Base-by-base conservation (phyloP, 2,329 filamentous ascomycete genomes). In the Diaporthe nobilis region DNA sequence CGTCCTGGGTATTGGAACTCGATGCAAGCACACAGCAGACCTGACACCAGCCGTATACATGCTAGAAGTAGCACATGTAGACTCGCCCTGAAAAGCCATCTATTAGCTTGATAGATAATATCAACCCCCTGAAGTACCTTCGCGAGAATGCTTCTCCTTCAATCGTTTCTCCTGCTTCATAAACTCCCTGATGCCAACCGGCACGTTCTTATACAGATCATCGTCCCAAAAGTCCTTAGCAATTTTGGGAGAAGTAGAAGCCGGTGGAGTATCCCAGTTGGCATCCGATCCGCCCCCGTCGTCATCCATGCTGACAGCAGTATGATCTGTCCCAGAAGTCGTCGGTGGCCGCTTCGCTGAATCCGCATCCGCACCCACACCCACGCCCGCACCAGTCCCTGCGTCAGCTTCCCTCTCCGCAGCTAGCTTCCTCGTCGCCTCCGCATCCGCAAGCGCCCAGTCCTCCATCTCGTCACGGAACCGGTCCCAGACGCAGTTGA, bases 101-200 rank as follows among this genome's bases (percentile, higher is more conserved):
- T 60, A 75, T 73, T 67, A 53, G 55, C 42, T 10, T 71, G 37
- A 42, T 34, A 13, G 22, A 37, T 37, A 55, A 37, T 39, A 49
- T 81, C 81, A 88, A n/a, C 84, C 85, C 1, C 87, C 86, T n/a
- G 82, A 71, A 2, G 85, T 87, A n/a, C 88, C 87, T 73, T 92
- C 91, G 71, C 87, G 85, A 80, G 86, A 84, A 82, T 96, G 94
- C 84, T 91, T 93, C 83, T 94, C 89, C 84, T 95, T 96, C 77
- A 99, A 84, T 83, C 88, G 93, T 89, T 98, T 98, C 87, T 99
- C 97, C 76, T 93, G 95, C 87, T 94, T 95, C 96, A 99, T 98
- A 81, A 99, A 99, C 84, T 98, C 96, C 77, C 95, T 89, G 78
- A 99, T 98, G 0, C 96, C 97, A 13, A 98, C 94, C 0, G 97